phyloP scores from a whole-genome alignment of 148 eudicot species.

The Silene uniflora region DNA sequence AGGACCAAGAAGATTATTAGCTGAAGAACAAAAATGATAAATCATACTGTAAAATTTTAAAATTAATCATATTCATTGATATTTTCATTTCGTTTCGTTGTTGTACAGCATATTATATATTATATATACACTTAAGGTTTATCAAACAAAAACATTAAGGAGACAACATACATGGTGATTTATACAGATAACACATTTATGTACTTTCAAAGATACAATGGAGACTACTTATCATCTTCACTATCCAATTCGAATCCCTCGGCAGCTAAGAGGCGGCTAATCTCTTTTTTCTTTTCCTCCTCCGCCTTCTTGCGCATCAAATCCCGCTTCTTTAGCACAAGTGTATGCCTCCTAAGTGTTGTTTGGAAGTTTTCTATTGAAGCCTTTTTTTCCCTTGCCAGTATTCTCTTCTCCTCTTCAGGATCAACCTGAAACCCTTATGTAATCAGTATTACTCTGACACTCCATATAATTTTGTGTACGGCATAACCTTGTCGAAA shows the following conservation, averaged over 20 bases:
- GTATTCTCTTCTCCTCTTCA: conserved; percentile 79
- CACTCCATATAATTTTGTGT: no score
- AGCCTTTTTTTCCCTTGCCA: conserved; percentile 81
- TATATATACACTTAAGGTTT: background rate
- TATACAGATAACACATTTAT: conserved; percentile 8
- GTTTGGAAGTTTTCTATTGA: conserved; percentile 63
- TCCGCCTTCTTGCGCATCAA: conserved; percentile 70
- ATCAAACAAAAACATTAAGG: conserved; percentile 16
- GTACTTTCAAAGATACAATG: background rate
- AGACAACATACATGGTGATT: conserved; percentile 8
- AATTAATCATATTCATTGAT: background rate
- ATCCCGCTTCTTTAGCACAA: conserved; percentile 82
- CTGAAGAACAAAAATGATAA: background rate
- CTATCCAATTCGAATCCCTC: conserved; percentile 89
- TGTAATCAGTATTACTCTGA: background rate
- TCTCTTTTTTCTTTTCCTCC: conserved; percentile 65
- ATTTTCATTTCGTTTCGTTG: background rate
- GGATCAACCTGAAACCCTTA: conserved; percentile 62
- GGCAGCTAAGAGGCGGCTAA: conserved; percentile 73
- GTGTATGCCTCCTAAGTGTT: conserved; percentile 79
- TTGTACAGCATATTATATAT: background rate
- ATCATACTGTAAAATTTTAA: background rate
- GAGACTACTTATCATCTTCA: conserved; percentile 44
- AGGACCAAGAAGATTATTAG: background rate
- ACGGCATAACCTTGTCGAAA: no score